A percentile compares a stretch with the other conserved stretches of the same genome.
Evolutionary conservation across 345 rosid species (phyloP).

Genomic region (Lepidium didymum): DNA sequence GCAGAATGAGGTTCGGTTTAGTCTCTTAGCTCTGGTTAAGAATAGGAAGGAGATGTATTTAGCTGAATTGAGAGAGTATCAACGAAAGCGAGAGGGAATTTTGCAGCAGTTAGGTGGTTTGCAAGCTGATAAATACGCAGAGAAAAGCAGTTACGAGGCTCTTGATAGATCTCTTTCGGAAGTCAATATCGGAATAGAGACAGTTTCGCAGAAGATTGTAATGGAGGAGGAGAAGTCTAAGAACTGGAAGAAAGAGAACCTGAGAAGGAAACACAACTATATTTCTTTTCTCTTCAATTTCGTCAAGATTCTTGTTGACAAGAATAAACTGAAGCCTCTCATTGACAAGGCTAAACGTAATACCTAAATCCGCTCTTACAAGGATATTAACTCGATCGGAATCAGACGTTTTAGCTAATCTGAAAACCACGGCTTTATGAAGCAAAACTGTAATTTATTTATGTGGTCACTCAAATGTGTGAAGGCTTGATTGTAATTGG

Average conservation of each 20-base stretch:
- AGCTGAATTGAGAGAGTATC: conserved; percentile 30
- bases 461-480: background rate
- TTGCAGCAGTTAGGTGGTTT: conserved; percentile 29
- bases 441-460: background rate
- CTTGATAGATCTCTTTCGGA: conserved; percentile 27
- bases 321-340: conserved; percentile 30
- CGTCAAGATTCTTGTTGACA: conserved; percentile 33
- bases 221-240: conserved; percentile 30
- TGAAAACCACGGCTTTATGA: background rate
- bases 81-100: conserved; percentile 26
- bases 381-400: background rate
- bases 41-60: conserved; percentile 28
- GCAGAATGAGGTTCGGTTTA: conserved; percentile 26
- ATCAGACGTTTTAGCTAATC: background rate
- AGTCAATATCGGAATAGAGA: conserved; percentile 25
- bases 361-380: background rate
- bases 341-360: conserved; percentile 24
- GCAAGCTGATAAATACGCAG: conserved; percentile 46
- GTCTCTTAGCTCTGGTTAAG: conserved; percentile 28
- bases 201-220: conserved; percentile 32
- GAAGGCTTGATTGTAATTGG: conserved; percentile 2
- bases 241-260: conserved; percentile 32
- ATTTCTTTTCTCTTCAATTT: conserved; percentile 32
- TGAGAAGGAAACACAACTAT: conserved; percentile 32
- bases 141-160: conserved; percentile 32